Evolutionary conservation across 2,329 filamentous ascomycete genomes (phyloP).

Genomic region (Verticillium nubilum): DNA sequence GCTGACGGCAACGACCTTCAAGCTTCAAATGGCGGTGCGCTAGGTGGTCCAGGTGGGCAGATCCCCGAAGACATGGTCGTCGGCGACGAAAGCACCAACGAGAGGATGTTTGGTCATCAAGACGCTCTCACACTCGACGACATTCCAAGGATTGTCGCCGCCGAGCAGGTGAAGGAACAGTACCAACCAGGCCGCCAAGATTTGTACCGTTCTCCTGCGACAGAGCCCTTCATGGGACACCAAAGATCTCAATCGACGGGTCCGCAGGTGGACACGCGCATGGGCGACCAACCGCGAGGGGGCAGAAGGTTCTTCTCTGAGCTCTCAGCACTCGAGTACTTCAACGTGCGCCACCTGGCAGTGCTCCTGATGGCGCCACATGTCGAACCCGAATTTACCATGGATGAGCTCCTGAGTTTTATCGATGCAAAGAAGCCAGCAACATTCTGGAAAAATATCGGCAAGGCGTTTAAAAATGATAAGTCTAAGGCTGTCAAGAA

Average conservation of each 20-base stretch:
- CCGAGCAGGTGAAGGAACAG: conserved; percentile 90
- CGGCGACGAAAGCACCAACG: conserved; percentile 64
- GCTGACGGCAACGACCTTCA: conserved; percentile 63
- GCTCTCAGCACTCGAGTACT: conserved; percentile 90
- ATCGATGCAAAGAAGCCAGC: conserved; percentile 86
- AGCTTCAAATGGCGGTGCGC: conserved; percentile 64
- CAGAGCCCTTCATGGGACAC: conserved; percentile 47
- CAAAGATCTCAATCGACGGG: conserved; percentile 54
- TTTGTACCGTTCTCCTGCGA: conserved; percentile 48
- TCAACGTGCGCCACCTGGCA: conserved; percentile 92
- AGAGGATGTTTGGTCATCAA: conserved; percentile 82
- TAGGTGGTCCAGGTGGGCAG: conserved; percentile 54
- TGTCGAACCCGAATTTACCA: conserved; percentile 82
- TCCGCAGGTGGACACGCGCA: conserved; percentile 44
- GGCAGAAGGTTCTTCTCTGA: conserved; percentile 91
- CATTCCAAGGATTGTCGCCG: conserved; percentile 91
- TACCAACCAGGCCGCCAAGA: conserved; percentile 71
- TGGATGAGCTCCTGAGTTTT: conserved; percentile 85
- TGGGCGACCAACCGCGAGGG: conserved; percentile 35
- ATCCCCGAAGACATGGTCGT: conserved; percentile 75
- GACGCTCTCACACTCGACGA: conserved; percentile 93
- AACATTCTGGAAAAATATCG: conserved; percentile 97
- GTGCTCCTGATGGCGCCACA: conserved; percentile 93
- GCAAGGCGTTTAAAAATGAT: conserved; percentile 90
- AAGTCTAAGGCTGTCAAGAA: conserved; percentile 74